A percentile compares a stretch with the other conserved stretches of the same genome.
Evolutionary conservation across 371 early-diverging fungal genomes (phyloP).

Genomic region (Synchytrium microbalum): DNA sequence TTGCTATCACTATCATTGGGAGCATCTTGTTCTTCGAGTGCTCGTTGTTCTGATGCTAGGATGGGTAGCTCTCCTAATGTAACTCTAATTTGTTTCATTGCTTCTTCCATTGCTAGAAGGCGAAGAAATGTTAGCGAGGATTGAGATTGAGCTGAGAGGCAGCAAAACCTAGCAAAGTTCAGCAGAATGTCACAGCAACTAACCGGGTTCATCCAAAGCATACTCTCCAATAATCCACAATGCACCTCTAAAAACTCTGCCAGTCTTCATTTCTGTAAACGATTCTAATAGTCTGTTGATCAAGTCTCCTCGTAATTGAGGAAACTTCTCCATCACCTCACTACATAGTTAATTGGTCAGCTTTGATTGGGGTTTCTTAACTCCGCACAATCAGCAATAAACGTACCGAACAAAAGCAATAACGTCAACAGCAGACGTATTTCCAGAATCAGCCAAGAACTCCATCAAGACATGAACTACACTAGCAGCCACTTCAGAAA

Average conservation of each 20-base stretch:
- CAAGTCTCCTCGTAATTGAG: slow-evolving; percentile 71
- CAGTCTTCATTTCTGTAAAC: slow-evolving; percentile 84
- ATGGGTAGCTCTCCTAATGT: slow-evolving; percentile 88
- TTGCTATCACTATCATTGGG: no score
- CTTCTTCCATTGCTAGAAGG: slow-evolving; percentile 66
- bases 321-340: slow-evolving; percentile 94
- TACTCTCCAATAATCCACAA: slow-evolving; percentile 97
- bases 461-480: slow-evolving; percentile 92
- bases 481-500: slow-evolving; percentile 88
- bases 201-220: slow-evolving; percentile 53
- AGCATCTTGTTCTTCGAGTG: not conserved
- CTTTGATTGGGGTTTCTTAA: not conserved
- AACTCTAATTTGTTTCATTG: slow-evolving; percentile 72
- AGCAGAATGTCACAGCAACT: slow-evolving; percentile 14
- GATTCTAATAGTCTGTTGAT: slow-evolving; percentile 68
- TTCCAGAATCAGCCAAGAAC: slow-evolving; percentile 81
- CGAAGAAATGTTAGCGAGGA: slow-evolving; percentile 6
- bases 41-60: slow-evolving; percentile 59
- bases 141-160: not conserved
- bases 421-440: slow-evolving; percentile 90
- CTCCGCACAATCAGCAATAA: not conserved
- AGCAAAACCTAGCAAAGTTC: slow-evolving; percentile 7
- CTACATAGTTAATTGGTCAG: slow-evolving; percentile 27
- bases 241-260: slow-evolving; percentile 93
- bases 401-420: slow-evolving; percentile 80